A percentile compares a stretch with the other conserved stretches of the same genome.
Conservation (phyloP, 768 basidiomycete genomes). For the Rhodocollybia butyracea region DNA sequence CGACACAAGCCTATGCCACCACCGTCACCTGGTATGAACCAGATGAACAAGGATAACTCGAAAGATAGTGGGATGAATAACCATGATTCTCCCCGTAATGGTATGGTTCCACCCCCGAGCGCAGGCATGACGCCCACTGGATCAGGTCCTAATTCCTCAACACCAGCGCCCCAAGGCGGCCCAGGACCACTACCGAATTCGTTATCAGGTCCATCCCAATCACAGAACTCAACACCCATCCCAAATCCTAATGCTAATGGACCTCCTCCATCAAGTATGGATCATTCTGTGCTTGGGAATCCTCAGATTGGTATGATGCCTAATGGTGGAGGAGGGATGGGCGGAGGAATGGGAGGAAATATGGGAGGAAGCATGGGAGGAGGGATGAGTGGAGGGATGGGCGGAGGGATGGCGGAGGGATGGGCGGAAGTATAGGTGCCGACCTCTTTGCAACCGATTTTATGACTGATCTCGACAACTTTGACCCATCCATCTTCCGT, state of each 20-base stretch:
- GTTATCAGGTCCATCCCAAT: background rate
- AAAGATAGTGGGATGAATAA: slow-evolving; percentile 23
- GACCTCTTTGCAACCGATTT: slow-evolving; percentile 37
- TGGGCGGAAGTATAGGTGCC: background rate
- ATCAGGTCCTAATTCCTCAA: slow-evolving; percentile 19
- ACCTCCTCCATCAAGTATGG: slow-evolving; percentile 2
- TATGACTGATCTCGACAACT: slow-evolving; percentile 45
- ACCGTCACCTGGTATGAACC: slow-evolving; percentile 44
- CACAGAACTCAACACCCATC: slow-evolving; percentile 21
- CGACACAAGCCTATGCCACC: slow-evolving; percentile 51
- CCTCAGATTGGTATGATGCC: background rate
- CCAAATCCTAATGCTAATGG: slow-evolving; percentile 10
- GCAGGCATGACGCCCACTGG: slow-evolving; percentile 24
- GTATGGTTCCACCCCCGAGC: slow-evolving; percentile 16
- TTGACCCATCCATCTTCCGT: slow-evolving; percentile 38
- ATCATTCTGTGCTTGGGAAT: background rate
- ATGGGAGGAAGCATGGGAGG: background rate
- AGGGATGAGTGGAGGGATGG: background rate
- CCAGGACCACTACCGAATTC: no score
- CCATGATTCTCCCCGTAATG: slow-evolving; percentile 43
- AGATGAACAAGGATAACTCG: slow-evolving; percentile 29
- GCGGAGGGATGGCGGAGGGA: background rate
- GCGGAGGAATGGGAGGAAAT: background rate
- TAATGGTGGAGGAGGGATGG: background rate
- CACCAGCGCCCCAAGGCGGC: slow-evolving; percentile 4